A percentile compares a stretch with the other conserved stretches of the same genome.
Evolutionary conservation across 148 eudicot species (phyloP).

Genomic region (Rhododendron griersonianum): DNA sequence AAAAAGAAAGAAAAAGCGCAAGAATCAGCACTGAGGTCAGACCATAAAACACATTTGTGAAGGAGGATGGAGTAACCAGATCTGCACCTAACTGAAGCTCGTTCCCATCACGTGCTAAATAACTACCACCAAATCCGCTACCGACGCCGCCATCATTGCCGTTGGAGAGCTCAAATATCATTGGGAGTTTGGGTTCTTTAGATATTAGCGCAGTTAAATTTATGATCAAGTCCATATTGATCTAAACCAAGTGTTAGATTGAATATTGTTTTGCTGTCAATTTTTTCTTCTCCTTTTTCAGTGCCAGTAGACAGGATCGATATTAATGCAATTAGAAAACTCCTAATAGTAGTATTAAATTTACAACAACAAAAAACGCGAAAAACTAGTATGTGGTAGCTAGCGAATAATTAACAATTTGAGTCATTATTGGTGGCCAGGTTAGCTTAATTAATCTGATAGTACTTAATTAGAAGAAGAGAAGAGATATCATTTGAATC

Average conservation of each 20-base stretch:
- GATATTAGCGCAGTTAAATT: not conserved
- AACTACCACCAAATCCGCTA: not conserved
- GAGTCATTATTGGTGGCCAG: not conserved
- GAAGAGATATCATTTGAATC: not conserved
- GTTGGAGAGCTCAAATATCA: not conserved
- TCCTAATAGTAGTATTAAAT: not conserved
- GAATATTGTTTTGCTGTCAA: not conserved
- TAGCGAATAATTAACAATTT: not conserved
- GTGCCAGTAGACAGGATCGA: not conserved
- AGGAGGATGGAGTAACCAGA: not conserved
- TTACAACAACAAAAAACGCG: not conserved
- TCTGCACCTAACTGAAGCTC: not conserved
- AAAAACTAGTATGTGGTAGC: not conserved
- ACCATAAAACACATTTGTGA: not conserved
- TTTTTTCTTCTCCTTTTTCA: not conserved
- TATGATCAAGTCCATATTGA: not conserved
- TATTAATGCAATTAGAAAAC: not conserved
- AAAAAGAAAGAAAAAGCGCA: not conserved
- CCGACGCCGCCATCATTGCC: too few species aligned
- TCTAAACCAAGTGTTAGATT: not conserved
- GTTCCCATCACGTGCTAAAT: not conserved
- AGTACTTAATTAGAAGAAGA: too few species aligned
- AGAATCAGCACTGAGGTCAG: not conserved
- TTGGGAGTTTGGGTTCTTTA: not conserved
- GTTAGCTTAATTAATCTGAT: not conserved